Evolutionary conservation across 2,329 filamentous ascomycete genomes (phyloP), one percentile per base, ranked within the genome.

Genomic region (Endoconidiophora laricicola): DNA sequence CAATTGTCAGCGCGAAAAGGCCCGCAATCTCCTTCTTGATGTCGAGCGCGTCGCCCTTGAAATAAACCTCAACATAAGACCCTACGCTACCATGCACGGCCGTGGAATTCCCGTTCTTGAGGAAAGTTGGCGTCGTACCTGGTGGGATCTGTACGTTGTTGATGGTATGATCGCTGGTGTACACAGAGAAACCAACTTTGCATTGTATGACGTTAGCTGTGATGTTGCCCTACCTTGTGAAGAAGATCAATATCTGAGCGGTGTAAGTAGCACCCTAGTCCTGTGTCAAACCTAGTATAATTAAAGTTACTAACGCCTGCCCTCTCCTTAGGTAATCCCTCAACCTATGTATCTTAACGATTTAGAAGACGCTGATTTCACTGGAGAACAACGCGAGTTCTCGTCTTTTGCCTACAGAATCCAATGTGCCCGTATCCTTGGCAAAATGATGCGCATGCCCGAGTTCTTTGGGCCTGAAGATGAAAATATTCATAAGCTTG

Each of bases 351-450:
- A 76, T 16, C 69, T 93, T 16, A 72, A 81, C 52, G 81, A 90
- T 50, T 83, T 93, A 57, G 84, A 93, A 54, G 78, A 84, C 51
- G 67, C 69, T 50, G 72, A 85, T n/a, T 90, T 93, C 58, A 74
- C 74, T 0, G 78, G 79, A 16, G 78, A 83, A 44, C 74, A 80
- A 7, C 72, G 75, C 40, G 69, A 73, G 23, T 94, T 90, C 61
- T 91, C 86, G 0, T 94, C 87, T 0, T 91, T 84, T 61, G 74
- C 84, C 2, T 94, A 93, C 62, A 80, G 86, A 5, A 82, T 94
- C 48, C 82, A 90, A 47, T 84, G 86, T 0, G 76, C 82, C 12
- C 77, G 84, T 1, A 87, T 90, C 54, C 68, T 94, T 0, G 84
- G 83, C 10, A 76, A 80, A 52, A 81, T 93, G 52, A 79, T 94